Evolutionary conservation across 2,329 filamentous ascomycete species (phyloP), one percentile per base, ranked within the genome.

Genomic region (Venturia effusa): DNA sequence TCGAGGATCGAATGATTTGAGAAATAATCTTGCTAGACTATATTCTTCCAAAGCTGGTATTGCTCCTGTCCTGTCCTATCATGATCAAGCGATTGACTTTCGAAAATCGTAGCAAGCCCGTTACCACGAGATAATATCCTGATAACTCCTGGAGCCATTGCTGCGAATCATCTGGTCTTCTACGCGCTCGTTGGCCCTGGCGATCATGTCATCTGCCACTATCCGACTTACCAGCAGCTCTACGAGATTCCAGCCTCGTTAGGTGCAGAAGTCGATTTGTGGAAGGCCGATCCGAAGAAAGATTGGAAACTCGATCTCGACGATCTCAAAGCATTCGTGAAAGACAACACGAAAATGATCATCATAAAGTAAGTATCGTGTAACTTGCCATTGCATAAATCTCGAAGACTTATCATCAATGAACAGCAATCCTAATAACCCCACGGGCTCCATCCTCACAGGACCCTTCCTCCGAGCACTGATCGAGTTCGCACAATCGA

Each of bases 191-290:
- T 94, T 1, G 83, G 84, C 0, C 83, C 85, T 0, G 88, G 86
- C 0, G 90, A 96, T 71, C 91, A 96, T 79, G 88, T 93, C 59
- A 83, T 96, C 65, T 94, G 89, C 70, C 88, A 94, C 65, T 90
- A 92, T 71, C 91, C 92, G 15, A 93, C 90, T 0, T 95, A 94
- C 70, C 89, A 94, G 73, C 90, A 94, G 69, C 81, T 96, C 1
- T 94, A 93, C 71, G 79, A 85, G 11, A 83, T 95, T 0, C 90
- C 91, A 0, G 80, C 81, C 68, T 88, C 85, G 43, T 76, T 95
- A 5, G 90, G 91, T 0, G 90, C 89, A 0, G 84, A 90, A 65
- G 88, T 95, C 19, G 85, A 86, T 51, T 73, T 93, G 13, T 96
- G 91, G 91, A 85, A 83, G 71, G 80, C 90, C 10, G 81, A 80